Percentiles rank a stretch among this genome's conserved stretches.
Evolutionary conservation across 2,329 filamentous ascomycete genomes (phyloP).

Genomic region (Ascomycota sp.): DNA sequence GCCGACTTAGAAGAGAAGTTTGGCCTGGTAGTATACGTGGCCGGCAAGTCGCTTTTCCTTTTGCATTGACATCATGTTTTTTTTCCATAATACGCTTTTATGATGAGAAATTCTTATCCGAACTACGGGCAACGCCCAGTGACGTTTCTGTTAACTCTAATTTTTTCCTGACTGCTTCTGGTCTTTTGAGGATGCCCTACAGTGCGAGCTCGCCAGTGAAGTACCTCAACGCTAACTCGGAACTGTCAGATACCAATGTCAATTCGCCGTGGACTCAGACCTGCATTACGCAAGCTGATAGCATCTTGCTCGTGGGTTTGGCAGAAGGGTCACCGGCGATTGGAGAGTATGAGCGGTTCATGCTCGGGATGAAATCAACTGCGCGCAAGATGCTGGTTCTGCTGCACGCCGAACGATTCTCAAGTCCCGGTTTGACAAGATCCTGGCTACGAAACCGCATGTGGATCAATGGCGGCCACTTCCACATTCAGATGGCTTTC

Average conservation of each 20-base stretch:
- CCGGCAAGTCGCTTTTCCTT: slow-evolving; percentile 30
- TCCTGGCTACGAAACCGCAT: slow-evolving; percentile 82
- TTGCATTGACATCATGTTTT: not conserved
- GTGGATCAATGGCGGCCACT: slow-evolving; percentile 96
- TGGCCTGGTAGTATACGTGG: slow-evolving; percentile 83
- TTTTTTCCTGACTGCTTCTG: slow-evolving; percentile 38
- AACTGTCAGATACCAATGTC: slow-evolving; percentile 60
- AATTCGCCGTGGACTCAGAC: slow-evolving; percentile 98
- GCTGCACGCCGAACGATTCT: slow-evolving; percentile 76
- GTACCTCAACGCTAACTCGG: slow-evolving; percentile 10
- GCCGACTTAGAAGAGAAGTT: slow-evolving; percentile 96
- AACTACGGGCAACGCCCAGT: slow-evolving; percentile 26
- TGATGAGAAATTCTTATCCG: slow-evolving; percentile 33
- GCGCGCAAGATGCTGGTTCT: slow-evolving; percentile 83
- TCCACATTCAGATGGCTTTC: slow-evolving; percentile 92
- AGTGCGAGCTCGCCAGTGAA: no score
- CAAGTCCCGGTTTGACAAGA: slow-evolving; percentile 62
- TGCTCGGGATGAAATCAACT: slow-evolving; percentile 93
- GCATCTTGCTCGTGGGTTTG: slow-evolving; percentile 77
- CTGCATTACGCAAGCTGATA: slow-evolving; percentile 91
- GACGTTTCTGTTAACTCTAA: slow-evolving; percentile 41
- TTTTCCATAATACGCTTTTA: slow-evolving; percentile 10
- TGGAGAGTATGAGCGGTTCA: slow-evolving; percentile 89
- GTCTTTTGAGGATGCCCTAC: not conserved
- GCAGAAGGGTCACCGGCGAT: slow-evolving; percentile 79